Evolutionary conservation across 1,284 basidiomycete species (phyloP).

Genomic region (Takashimella koratensis): DNA sequence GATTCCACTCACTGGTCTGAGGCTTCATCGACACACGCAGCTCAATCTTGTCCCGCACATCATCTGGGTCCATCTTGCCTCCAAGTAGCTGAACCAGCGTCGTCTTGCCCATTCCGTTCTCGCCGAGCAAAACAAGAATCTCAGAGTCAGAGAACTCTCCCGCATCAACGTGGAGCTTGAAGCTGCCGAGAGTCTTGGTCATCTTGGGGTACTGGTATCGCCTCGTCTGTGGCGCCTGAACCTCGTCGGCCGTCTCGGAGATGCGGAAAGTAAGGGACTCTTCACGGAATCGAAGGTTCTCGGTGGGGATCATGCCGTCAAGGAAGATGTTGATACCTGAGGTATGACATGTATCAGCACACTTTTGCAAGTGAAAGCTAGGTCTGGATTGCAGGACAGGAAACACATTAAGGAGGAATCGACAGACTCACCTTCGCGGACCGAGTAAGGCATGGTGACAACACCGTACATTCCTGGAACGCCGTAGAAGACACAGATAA

Average conservation of each 20-base stretch:
- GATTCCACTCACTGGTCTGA: slow-evolving; percentile 55
- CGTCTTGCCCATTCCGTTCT: slow-evolving; percentile 97
- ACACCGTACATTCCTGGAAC: slow-evolving; percentile 96
- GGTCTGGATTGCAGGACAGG: too few species aligned
- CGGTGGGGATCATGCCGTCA: slow-evolving; percentile 96
- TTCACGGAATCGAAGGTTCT: slow-evolving; percentile 93
- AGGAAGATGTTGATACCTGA: slow-evolving; percentile 96
- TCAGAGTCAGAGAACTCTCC: slow-evolving; percentile 93
- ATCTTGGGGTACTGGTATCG: slow-evolving; percentile 87
- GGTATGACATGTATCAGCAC: neutral
- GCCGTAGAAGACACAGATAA: slow-evolving; percentile 93
- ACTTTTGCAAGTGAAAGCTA: too few species aligned
- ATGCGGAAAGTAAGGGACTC: slow-evolving; percentile 94
- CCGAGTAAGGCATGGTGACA: slow-evolving; percentile 94
- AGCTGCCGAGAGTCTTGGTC: slow-evolving; percentile 88
- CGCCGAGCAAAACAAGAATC: slow-evolving; percentile 94
- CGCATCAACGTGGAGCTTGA: slow-evolving; percentile 84
- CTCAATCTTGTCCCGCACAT: slow-evolving; percentile 68
- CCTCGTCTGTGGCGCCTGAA: slow-evolving; percentile 74
- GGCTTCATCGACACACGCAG: slow-evolving; percentile 86
- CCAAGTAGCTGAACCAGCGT: slow-evolving; percentile 91
- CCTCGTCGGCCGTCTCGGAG: slow-evolving; percentile 86
- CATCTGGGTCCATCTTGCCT: slow-evolving; percentile 77
- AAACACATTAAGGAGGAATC: too few species aligned
- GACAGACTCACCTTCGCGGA: slow-evolving; percentile 78